Conservation (phyloP, 2,329 filamentous ascomycete genomes). For the Phialophora chinensis region DNA sequence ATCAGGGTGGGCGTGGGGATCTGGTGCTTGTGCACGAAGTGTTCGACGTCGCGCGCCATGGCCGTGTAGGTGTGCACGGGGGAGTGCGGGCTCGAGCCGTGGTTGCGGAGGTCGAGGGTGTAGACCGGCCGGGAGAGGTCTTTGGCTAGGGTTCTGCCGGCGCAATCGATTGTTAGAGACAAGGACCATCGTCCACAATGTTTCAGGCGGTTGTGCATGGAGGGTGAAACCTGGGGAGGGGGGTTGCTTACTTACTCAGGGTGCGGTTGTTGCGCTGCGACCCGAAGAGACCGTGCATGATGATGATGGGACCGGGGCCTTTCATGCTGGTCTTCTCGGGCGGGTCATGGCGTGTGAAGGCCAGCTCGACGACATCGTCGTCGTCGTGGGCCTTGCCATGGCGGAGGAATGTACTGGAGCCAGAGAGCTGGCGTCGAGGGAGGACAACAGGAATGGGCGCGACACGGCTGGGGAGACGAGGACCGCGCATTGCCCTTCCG, state of each 20-base stretch:
- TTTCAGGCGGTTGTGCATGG: background rate
- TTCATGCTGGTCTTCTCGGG: constrained; percentile 26
- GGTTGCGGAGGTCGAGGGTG: constrained; percentile 86
- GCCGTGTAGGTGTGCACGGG: constrained; percentile 76
- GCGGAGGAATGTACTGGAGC: background rate
- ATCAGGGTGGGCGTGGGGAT: constrained; percentile 75
- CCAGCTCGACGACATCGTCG: constrained; percentile 34
- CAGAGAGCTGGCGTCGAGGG: constrained; percentile 30
- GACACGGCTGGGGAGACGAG: constrained; percentile 8
- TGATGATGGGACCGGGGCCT: constrained; percentile 70
- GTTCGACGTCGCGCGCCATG: constrained; percentile 82
- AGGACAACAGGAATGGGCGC: background rate
- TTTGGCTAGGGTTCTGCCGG: constrained; percentile 73
- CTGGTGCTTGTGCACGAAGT: constrained; percentile 76
- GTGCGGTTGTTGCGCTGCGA: constrained; percentile 86
- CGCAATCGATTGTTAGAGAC: no score
- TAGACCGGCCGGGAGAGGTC: constrained; percentile 82
- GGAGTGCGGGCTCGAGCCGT: constrained; percentile 85
- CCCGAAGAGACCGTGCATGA: constrained; percentile 92
- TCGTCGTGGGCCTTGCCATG: constrained; percentile 6
- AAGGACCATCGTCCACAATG: no score
- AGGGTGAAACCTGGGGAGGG: constrained; percentile 4
- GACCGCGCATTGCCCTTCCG: constrained; percentile 16
- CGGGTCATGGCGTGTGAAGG: constrained; percentile 38
- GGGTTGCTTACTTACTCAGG: constrained; percentile 80